Evolutionary conservation across 805 yeast species (phyloP).

Genomic region (Metschnikowia hibisci): DNA sequence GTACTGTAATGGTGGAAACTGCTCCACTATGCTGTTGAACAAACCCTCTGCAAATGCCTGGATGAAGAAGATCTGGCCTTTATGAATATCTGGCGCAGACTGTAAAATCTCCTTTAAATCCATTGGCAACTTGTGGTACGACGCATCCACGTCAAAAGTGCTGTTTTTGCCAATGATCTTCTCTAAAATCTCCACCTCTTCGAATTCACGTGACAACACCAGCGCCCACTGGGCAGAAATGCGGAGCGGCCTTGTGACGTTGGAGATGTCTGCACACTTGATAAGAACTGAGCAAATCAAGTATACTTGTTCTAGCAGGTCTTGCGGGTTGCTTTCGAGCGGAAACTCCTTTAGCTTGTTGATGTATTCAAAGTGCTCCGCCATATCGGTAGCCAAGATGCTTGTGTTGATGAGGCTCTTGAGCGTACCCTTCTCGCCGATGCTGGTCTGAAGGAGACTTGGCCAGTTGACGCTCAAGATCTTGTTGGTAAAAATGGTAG

Average conservation of each 20-base stretch:
- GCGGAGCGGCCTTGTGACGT: conserved; percentile 76
- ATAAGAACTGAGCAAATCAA: conserved; percentile 66
- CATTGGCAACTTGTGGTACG: conserved; percentile 36
- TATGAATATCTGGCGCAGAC: conserved; percentile 49
- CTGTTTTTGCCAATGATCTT: conserved; percentile 12
- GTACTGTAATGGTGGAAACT: conserved; percentile 59
- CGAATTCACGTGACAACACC: conserved; percentile 72
- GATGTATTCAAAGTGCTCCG: conserved; percentile 72
- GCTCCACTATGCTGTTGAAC: conserved; percentile 58
- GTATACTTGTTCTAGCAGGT: conserved; percentile 23
- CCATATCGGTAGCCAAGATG: conserved; percentile 80
- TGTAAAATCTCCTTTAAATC: conserved; percentile 42
- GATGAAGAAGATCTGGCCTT: conserved; percentile 81
- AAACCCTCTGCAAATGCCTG: conserved; percentile 74
- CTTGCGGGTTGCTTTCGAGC: conserved; percentile 19
- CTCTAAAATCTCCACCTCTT: conserved; percentile 58
- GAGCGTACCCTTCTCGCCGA: conserved; percentile 20
- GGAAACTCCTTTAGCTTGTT: conserved; percentile 41
- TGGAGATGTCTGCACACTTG: conserved; percentile 94
- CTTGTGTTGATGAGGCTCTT: conserved; percentile 32
- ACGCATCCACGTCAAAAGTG: conserved; percentile 11
- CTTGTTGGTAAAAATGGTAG: conserved; percentile 52
- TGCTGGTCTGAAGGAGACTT: conserved; percentile 23
- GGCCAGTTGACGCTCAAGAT: conserved; percentile 37
- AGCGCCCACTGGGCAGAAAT: conserved; percentile 85